These are phyloP conservation scores for Sabuloglossum arenarium DNA, from an alignment of 495 filamentous ascomycete genomes.

Conservation along the genomic window DNA sequence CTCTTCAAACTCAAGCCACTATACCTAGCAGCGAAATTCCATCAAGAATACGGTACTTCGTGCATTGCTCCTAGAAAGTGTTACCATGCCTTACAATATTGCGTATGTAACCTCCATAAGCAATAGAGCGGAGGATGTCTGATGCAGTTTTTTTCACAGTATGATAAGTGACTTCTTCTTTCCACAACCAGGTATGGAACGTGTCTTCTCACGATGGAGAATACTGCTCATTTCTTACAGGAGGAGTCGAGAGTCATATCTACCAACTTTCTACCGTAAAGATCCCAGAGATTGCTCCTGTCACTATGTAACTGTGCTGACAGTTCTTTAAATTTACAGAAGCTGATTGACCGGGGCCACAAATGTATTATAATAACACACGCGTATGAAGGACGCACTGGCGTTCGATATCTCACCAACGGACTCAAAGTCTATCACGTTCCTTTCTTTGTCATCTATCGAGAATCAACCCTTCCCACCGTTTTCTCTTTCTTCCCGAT, in stretches of 20 bases:
- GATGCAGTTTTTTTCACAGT: conserved; percentile 15
- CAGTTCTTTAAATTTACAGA: conserved; percentile 18
- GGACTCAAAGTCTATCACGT: conserved; percentile 97
- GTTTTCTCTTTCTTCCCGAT: conserved; percentile 97
- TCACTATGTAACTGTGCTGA: neutral
- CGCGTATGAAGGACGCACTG: conserved; percentile 77
- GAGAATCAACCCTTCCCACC: conserved; percentile 84
- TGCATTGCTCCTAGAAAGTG: neutral
- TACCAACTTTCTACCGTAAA: conserved; percentile 75
- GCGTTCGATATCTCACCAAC: conserved; percentile 93
- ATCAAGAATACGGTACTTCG: neutral
- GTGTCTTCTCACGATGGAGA: conserved; percentile 1
- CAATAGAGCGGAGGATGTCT: neutral
- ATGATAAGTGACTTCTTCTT: conserved; percentile 99
- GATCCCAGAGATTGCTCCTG: conserved; percentile 1
- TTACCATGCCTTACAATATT: conserved; percentile 48
- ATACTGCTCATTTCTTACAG: conserved; percentile 14
- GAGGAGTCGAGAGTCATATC: conserved; percentile 92
- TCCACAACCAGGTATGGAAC: conserved; percentile 58
- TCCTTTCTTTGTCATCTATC: conserved; percentile 87
- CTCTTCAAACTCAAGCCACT: neutral
- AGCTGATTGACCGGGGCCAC: conserved; percentile 90
- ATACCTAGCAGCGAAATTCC: neutral
- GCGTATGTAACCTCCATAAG: conserved; percentile 30
- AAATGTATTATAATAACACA: conserved; percentile 97